These are phyloP conservation scores for Avena atlantica DNA, from an alignment of 176 grass and related monocot genomes.

Conservation along the genomic window DNA sequence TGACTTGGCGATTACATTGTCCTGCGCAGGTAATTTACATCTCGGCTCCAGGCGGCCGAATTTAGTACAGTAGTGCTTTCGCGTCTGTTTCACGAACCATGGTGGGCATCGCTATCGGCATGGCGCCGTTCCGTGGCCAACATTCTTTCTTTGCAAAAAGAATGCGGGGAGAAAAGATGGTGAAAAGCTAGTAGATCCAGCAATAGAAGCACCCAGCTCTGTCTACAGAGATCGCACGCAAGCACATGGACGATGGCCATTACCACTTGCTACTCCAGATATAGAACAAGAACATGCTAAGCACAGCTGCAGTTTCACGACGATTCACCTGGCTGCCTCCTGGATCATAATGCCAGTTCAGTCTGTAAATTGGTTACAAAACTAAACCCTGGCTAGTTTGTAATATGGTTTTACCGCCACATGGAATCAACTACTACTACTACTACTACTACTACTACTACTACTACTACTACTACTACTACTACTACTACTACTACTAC, in stretches of 20 bases:
- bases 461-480: neutral
- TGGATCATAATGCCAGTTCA: neutral
- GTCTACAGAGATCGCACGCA: neutral
- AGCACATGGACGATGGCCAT: neutral
- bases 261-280: neutral
- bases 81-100: too few species aligned
- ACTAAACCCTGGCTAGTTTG: neutral
- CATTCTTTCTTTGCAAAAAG: neutral
- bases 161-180: neutral
- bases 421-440: neutral
- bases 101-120: neutral
- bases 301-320: neutral
- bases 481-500: neutral
- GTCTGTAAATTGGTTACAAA: neutral
- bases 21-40: neutral
- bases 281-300: neutral
- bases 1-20: neutral
- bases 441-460: neutral
- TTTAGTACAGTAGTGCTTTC: neutral
- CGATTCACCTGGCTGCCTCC: neutral
- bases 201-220: slow-evolving; percentile 4
- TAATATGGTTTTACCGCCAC: neutral
- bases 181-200: slow-evolving; percentile 20
- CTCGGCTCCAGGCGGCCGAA: slow-evolving; percentile 1
- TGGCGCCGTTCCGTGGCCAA: neutral